These are phyloP conservation scores for Aspergillus ruber DNA, from an alignment of 2,329 filamentous ascomycete genomes.

Conservation along the genomic window DNA sequence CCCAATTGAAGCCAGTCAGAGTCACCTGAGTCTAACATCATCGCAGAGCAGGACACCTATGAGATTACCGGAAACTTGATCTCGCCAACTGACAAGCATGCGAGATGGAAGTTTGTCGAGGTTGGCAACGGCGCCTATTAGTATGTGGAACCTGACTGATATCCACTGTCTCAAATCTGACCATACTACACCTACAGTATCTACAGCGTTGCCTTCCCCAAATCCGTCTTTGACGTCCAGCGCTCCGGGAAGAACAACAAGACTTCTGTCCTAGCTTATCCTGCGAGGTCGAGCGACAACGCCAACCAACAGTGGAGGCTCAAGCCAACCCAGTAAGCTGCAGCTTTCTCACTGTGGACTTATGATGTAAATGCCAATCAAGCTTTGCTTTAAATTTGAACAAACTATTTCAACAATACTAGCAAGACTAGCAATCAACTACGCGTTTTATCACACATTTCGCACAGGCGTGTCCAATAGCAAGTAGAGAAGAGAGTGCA, in stretches of 20 bases:
- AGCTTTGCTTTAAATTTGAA: background rate
- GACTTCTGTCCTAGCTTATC: background rate
- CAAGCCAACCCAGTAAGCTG: background rate
- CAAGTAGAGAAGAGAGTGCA: background rate
- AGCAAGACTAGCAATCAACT: background rate
- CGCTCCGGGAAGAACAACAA: background rate
- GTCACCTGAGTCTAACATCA: background rate
- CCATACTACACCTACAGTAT: background rate
- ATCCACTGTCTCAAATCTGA: background rate
- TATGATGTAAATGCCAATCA: background rate
- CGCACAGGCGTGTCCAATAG: background rate
- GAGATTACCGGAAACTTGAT: background rate
- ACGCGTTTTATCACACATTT: background rate
- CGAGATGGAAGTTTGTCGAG: background rate
- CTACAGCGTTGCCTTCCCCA: background rate
- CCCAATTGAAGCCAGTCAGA: background rate
- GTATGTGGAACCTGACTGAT: background rate
- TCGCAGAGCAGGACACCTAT: background rate
- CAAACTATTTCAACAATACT: background rate
- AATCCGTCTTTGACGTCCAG: background rate
- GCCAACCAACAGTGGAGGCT: background rate
- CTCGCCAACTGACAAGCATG: background rate
- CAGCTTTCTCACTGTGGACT: background rate
- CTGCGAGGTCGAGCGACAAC: background rate
- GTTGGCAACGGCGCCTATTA: background rate